These are phyloP conservation scores for Nothophaeocryptopus gaeumannii DNA, from an alignment of 2,329 filamentous ascomycete genomes.

Conservation along the genomic window DNA sequence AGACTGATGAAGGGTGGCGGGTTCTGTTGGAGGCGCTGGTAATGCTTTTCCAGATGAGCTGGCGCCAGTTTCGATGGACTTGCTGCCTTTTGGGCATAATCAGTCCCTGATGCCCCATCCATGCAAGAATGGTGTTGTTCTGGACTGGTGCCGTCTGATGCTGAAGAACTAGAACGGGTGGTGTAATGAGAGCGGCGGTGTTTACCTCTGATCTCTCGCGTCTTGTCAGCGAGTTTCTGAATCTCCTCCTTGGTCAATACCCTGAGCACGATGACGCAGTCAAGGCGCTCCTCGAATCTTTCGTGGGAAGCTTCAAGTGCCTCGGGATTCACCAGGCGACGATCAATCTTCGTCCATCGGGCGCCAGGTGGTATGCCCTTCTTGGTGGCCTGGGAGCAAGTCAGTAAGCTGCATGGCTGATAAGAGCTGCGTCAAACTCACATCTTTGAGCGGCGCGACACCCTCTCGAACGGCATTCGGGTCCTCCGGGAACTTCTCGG, in stretches of 20 bases:
- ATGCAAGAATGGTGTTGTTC: constrained; percentile 7
- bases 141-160: constrained; percentile 15
- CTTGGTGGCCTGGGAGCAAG: constrained; percentile 29
- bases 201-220: constrained; percentile 69
- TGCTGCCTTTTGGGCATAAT: constrained; percentile 16
- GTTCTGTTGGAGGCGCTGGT: constrained; percentile 13
- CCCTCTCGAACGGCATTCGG: constrained; percentile 80
- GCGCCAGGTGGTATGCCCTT: constrained; percentile 60
- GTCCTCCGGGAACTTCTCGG: constrained; percentile 80
- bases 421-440: constrained; percentile 19
- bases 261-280: constrained; percentile 88
- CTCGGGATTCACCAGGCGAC: constrained; percentile 83
- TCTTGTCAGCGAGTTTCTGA: constrained; percentile 77
- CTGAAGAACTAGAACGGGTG: background rate
- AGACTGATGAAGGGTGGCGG: constrained; percentile 6
- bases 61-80: constrained; percentile 5
- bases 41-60: constrained; percentile 16
- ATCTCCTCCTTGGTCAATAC: constrained; percentile 88
- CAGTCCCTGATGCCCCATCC: constrained; percentile 15
- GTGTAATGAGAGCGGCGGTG: constrained; percentile 11
- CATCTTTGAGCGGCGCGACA: constrained; percentile 87
- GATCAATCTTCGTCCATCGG: constrained; percentile 89
- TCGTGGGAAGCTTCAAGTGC: constrained; percentile 84
- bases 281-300: constrained; percentile 84
- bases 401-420: constrained; percentile 8